These are phyloP conservation scores for Lichina pygmaea DNA, from an alignment of 495 filamentous ascomycete species.

Conservation along the genomic window DNA sequence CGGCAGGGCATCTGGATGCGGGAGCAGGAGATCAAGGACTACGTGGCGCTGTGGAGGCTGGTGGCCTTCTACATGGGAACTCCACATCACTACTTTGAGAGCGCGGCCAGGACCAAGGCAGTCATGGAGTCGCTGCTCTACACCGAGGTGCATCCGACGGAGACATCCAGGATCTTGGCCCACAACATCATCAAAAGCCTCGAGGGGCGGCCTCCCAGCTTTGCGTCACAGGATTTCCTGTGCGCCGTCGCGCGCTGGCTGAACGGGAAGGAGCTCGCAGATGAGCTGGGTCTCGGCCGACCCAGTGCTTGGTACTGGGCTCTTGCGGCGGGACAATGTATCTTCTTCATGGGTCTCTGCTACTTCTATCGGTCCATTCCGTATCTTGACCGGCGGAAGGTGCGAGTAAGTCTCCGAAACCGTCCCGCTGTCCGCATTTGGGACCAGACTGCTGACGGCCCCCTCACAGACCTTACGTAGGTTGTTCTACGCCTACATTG, in stretches of 20 bases:
- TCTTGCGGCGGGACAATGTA: constrained; percentile 38
- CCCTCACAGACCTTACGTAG: constrained; percentile 17
- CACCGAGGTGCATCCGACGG: constrained; percentile 34
- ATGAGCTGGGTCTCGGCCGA: constrained; percentile 14
- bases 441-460: no score
- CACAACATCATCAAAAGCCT: constrained; percentile 49
- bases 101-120: constrained; percentile 22
- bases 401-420: constrained; percentile 15
- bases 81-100: constrained; percentile 28
- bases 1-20: constrained; percentile 42
- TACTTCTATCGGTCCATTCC: constrained; percentile 28
- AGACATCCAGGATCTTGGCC: constrained; percentile 31
- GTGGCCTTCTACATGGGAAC: constrained; percentile 46
- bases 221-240: constrained; percentile 32
- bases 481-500: constrained; percentile 24
- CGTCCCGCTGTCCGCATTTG: no score
- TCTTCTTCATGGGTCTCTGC: constrained; percentile 28
- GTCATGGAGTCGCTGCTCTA: constrained; percentile 38
- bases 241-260: constrained; percentile 39
- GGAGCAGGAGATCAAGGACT: constrained; percentile 35
- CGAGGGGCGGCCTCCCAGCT: constrained; percentile 31
- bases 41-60: constrained; percentile 51
- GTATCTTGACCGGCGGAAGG: constrained; percentile 28
- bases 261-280: constrained; percentile 31
- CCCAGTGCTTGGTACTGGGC: constrained; percentile 27